Evolutionary conservation across 306 rosid species (phyloP).

Genomic region (Lathyrus tuberosus): DNA sequence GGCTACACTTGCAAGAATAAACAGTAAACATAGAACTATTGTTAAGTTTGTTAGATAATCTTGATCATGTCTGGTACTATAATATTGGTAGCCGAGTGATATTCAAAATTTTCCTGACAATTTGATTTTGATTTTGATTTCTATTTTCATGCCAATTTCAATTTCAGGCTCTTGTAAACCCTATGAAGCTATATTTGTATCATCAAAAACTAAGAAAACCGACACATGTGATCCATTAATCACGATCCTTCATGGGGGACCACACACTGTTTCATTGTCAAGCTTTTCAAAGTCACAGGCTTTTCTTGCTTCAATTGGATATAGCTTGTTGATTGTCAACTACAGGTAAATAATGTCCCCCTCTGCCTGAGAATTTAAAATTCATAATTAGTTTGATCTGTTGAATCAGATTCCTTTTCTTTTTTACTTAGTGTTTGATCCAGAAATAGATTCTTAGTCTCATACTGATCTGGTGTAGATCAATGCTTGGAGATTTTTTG

Average conservation of each 20-base stretch:
- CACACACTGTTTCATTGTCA: slow-evolving; percentile 64
- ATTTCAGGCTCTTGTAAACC: slow-evolving; percentile 83
- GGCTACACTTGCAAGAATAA: slow-evolving; percentile 17
- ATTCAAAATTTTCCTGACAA: slow-evolving; percentile 22
- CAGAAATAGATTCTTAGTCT: slow-evolving; percentile 30
- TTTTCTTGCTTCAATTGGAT: slow-evolving; percentile 84
- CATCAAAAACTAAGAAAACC: slow-evolving; percentile 60
- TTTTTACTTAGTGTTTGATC: slow-evolving; percentile 8
- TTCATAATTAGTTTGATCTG: slow-evolving; percentile 22
- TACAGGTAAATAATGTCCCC: slow-evolving; percentile 60
- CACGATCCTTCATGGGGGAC: slow-evolving; percentile 90
- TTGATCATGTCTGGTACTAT: slow-evolving; percentile 12
- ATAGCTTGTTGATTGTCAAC: slow-evolving; percentile 77
- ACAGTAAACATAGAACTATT: slow-evolving; percentile 1
- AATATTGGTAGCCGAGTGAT: slow-evolving; percentile 8
- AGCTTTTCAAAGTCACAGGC: slow-evolving; percentile 80
- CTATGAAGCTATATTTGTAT: slow-evolving; percentile 79
- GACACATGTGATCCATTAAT: slow-evolving; percentile 67
- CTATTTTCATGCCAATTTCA: slow-evolving; percentile 33
- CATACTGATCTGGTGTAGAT: background rate
- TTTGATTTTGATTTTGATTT: slow-evolving; percentile 2
- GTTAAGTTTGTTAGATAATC: slow-evolving; percentile 25
- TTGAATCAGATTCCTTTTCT: slow-evolving; percentile 18
- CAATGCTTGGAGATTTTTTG: slow-evolving; percentile 11
- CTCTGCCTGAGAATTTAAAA: slow-evolving; percentile 23